Conservation (phyloP, 169 alveolate genomes). For the Plasmodium gaboni region DNA sequence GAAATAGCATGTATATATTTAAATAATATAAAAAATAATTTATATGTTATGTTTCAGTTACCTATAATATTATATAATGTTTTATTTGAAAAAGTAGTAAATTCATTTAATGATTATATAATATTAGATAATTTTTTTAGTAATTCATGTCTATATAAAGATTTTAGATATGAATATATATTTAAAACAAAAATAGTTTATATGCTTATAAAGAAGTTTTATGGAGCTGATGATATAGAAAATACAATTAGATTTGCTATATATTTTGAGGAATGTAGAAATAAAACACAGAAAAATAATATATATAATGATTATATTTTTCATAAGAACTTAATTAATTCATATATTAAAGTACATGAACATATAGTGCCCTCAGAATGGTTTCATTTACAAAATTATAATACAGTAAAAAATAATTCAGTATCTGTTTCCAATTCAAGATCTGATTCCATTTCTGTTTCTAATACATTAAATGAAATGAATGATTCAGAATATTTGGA, state of each 20-base stretch:
- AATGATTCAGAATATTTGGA: constrained; percentile 63
- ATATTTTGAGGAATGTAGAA: constrained; percentile 38
- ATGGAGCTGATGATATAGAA: constrained; percentile 23
- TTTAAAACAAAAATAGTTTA: constrained; percentile 59
- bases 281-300: constrained; percentile 46
- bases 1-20: constrained; percentile 61
- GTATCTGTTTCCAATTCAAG: too few relatives aligned
- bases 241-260: constrained; percentile 48
- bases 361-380: constrained; percentile 61
- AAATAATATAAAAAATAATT: constrained; percentile 61
- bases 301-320: constrained; percentile 71
- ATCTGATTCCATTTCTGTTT: too few relatives aligned
- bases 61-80: constrained; percentile 47
- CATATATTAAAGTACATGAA: constrained; percentile 58
- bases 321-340: constrained; percentile 46
- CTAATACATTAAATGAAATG: constrained; percentile 13
- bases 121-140: constrained; percentile 45
- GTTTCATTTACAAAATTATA: constrained; percentile 23
- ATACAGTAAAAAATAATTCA: background rate
- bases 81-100: constrained; percentile 22
- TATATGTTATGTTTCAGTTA: constrained; percentile 66
- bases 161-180: constrained; percentile 56
- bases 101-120: constrained; percentile 30
- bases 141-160: constrained; percentile 27
- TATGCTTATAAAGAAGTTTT: constrained; percentile 60